These are phyloP conservation scores for Aspergillus clavatus DNA, from an alignment of 2,329 filamentous ascomycete species.

Conservation along the genomic window DNA sequence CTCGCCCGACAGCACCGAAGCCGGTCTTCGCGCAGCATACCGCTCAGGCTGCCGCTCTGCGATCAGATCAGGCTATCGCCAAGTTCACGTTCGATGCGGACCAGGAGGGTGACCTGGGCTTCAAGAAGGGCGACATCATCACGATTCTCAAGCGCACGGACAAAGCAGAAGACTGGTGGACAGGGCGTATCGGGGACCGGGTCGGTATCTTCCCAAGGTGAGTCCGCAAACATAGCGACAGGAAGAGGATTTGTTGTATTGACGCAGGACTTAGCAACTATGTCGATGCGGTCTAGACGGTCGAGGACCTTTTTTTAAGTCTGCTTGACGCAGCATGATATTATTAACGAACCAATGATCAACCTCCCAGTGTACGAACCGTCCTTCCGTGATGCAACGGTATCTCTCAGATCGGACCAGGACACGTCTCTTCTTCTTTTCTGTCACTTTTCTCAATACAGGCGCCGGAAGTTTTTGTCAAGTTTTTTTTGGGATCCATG, in stretches of 20 bases:
- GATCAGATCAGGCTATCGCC: slow-evolving; percentile 76
- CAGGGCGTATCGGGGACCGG: slow-evolving; percentile 75
- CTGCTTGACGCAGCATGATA: slow-evolving; percentile 23
- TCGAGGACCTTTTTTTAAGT: slow-evolving; percentile 2
- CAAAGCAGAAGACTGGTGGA: slow-evolving; percentile 96
- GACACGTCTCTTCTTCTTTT: not conserved
- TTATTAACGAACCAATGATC: slow-evolving; percentile 17
- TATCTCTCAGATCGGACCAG: not conserved
- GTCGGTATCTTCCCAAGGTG: slow-evolving; percentile 91
- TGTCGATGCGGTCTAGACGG: slow-evolving; percentile 29
- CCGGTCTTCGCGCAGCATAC: slow-evolving; percentile 64
- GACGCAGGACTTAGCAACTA: slow-evolving; percentile 31
- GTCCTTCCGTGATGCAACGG: not conserved
- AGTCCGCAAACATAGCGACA: slow-evolving; percentile 13
- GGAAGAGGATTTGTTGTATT: not conserved
- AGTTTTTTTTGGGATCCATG: no score
- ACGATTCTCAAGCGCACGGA: slow-evolving; percentile 93
- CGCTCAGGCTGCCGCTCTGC: slow-evolving; percentile 35
- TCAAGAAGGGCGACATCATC: slow-evolving; percentile 96
- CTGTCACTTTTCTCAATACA: not conserved
- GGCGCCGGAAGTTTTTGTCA: not conserved
- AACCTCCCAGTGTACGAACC: not conserved
- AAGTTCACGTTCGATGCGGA: slow-evolving; percentile 87
- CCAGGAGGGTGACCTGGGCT: slow-evolving; percentile 84
- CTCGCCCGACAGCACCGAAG: slow-evolving; percentile 80